Evolutionary conservation across 2,329 filamentous ascomycete genomes (phyloP), one percentile per base, ranked within the genome.

Genomic region (Talaromyces pinophilus): DNA sequence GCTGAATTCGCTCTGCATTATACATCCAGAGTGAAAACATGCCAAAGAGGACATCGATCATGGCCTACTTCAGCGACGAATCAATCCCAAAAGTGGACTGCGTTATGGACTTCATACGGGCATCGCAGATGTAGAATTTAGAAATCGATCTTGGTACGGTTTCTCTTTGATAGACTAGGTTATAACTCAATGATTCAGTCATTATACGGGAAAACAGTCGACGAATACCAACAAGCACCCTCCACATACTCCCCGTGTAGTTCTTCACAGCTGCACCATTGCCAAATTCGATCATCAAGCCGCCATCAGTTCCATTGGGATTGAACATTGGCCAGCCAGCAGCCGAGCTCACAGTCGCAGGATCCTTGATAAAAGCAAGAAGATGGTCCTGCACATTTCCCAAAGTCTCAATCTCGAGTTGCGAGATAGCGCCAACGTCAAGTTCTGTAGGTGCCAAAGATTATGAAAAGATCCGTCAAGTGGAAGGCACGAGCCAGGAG

Each of bases 311-410:
- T 2, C 15, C 35, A 40, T 17, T 22, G 15, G 48, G 33, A 6
- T 63, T 33, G 7, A 63, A 63, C 17, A 33, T 40, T 7, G 67
- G 69, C 70, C 69, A 70, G 1, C 62, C 64, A 2, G 68, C 68
- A n/a, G 40, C 60, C 30, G 30, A 2, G 28, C 61, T 25, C 11
- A 44, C n/a, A 44, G 61, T 55, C 2, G 19, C 25, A 2, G 70
- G 60, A 54, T 73, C 67, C n/a, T 71, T 68, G n/a, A 69, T 42
- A 57, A 73, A 75, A 1, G 70, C 70, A n/a, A 74, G 62, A 5
- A 73, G 60, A 59, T 69, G 48, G 55, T 74, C 73, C 62, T 75
- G 73, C 69, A 75, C 70, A 0, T 63, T 40, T 40, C 68, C 46
- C 11, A 69, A 71, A 6, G 71, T 71, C 2, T 65, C 65, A 8